Percentiles rank a stretch among this genome's conserved stretches.
These are phyloP conservation scores for Asparagopsis taxiformis DNA, from an alignment of 31 red algal genomes.

Conservation along the genomic window DNA sequence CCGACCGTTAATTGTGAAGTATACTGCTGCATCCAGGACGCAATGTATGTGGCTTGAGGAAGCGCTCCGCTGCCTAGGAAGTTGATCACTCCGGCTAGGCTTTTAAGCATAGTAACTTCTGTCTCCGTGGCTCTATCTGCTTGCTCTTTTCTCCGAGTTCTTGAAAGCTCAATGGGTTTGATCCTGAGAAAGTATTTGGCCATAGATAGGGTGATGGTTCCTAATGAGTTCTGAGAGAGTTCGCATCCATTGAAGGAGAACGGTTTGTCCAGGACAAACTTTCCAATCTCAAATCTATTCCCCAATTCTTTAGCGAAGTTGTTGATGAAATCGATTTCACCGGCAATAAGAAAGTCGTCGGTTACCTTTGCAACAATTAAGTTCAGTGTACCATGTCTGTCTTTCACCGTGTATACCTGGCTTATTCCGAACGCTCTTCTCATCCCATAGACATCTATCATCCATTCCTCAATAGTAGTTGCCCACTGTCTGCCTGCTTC, in stretches of 20 bases:
- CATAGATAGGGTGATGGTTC: conserved; percentile 13
- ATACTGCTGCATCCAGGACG: not conserved
- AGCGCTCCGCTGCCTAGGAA: not conserved
- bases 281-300: conserved; percentile 14
- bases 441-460: not conserved
- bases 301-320: not conserved
- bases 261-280: not conserved
- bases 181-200: conserved; percentile 1
- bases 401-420: not conserved
- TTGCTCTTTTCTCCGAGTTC: not conserved
- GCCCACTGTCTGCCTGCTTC: conserved; percentile 24
- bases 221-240: not conserved
- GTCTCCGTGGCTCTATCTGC: not conserved
- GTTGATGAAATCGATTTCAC: not conserved
- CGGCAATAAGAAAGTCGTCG: conserved; percentile 16
- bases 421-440: conserved; percentile 5
- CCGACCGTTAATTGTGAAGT: not conserved
- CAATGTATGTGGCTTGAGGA: not conserved
- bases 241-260: conserved; percentile 13
- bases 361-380: conserved; percentile 19
- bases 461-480: conserved; percentile 18
- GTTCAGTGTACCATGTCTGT: not conserved
- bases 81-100: not conserved
- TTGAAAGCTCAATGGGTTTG: conserved; percentile 7
- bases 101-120: not conserved